Percentiles rank a stretch among this genome's conserved stretches.
Conservation (phyloP, 805 yeast genomes). For the Aciculoconidium aculeatum region DNA sequence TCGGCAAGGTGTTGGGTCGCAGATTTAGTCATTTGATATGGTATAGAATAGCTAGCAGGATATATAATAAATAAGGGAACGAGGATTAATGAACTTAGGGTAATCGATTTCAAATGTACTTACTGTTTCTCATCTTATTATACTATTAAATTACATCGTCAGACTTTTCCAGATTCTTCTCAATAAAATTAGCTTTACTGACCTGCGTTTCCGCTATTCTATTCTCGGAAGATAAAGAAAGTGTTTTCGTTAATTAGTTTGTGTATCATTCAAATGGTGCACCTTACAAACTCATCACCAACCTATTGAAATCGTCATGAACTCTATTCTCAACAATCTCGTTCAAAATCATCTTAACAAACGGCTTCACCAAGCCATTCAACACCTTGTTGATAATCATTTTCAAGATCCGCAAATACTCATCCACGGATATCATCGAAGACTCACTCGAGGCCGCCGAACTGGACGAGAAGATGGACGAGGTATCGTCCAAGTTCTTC, state of each 20-base stretch:
- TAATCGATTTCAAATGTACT: too few relatives aligned
- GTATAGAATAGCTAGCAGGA: constrained; percentile 31
- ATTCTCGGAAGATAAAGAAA: too few relatives aligned
- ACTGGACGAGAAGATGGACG: constrained; percentile 31
- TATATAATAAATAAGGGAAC: not conserved
- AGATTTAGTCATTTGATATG: constrained; percentile 35
- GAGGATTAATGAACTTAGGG: not conserved
- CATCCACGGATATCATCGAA: constrained; percentile 22
- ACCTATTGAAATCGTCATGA: constrained; percentile 22
- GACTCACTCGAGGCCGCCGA: constrained; percentile 20
- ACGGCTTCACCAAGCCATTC: constrained; percentile 37
- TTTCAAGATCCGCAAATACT: constrained; percentile 22
- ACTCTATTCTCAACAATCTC: constrained; percentile 28
- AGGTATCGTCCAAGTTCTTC: constrained; percentile 16
- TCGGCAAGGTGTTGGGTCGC: constrained; percentile 66
- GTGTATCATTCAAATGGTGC: too few relatives aligned
- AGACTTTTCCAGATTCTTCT: too few relatives aligned
- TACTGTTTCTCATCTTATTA: too few relatives aligned
- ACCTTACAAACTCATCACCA: constrained; percentile 19
- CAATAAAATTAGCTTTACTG: too few relatives aligned
- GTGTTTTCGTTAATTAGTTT: too few relatives aligned
- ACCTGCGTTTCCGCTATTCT: too few relatives aligned
- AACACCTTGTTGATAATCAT: constrained; percentile 24
- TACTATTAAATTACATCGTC: too few relatives aligned
- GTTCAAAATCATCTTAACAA: constrained; percentile 21